These are phyloP conservation scores for Pulveroboletus sp. DNA, from an alignment of 768 basidiomycete species.

Conservation along the genomic window DNA sequence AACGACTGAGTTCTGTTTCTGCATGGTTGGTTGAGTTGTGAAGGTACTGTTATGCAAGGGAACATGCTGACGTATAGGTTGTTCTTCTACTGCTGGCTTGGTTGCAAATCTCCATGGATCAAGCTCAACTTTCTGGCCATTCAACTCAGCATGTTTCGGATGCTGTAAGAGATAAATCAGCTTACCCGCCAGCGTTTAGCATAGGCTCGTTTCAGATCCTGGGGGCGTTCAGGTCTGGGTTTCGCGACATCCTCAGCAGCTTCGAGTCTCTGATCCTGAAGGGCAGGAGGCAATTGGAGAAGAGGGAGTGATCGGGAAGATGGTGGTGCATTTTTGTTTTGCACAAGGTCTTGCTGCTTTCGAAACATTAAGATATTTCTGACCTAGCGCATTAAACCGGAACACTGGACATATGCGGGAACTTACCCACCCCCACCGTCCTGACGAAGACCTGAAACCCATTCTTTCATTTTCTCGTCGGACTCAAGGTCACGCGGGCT, in stretches of 20 bases:
- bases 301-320: constrained; percentile 10
- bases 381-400: not conserved
- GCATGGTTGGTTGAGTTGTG: not conserved
- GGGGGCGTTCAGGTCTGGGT: constrained; percentile 4
- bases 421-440: constrained; percentile 62
- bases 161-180: not conserved
- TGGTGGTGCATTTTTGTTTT: constrained; percentile 3
- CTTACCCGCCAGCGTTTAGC: constrained; percentile 26
- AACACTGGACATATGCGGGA: not conserved
- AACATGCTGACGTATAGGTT: constrained; percentile 7
- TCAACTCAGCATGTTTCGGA: not conserved
- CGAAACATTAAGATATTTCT: constrained; percentile 46
- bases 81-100: constrained; percentile 9
- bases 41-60: not conserved
- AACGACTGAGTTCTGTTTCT: constrained; percentile 3
- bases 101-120: constrained; percentile 14
- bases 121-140: constrained; percentile 7
- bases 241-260: constrained; percentile 1
- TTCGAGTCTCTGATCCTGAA: not conserved
- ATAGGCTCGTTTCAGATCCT: constrained; percentile 13
- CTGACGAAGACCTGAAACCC: constrained; percentile 52
- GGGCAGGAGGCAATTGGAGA: not conserved
- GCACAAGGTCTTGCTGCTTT: constrained; percentile 30
- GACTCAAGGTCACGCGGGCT: constrained; percentile 44
- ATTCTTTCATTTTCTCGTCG: constrained; percentile 39